Evolutionary conservation across 2,329 filamentous ascomycete species (phyloP), one percentile per base, ranked within the genome.

Genomic region (Xylariaceae sp.): DNA sequence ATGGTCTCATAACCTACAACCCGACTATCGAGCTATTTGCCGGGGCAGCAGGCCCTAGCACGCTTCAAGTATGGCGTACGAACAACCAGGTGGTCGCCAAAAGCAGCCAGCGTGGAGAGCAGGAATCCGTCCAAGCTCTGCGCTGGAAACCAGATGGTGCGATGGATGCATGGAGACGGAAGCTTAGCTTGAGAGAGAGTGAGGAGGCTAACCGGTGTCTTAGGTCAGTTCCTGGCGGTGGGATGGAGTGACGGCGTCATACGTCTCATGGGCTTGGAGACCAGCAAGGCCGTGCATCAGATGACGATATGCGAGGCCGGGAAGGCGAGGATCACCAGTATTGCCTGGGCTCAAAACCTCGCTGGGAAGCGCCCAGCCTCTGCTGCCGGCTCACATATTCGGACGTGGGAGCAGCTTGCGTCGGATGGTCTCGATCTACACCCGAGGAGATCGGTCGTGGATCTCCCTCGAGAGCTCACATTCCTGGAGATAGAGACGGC

Each of bases 11-110:
- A 23, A 73, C 81, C 17, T 87, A 85, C 62, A 94, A 88, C 61
- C 87, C 89, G 12, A 83, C 81, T 7, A 85, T 94, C 68, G 87
- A 96, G 63, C 71, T 97, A 31, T 72, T 84, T n/a, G 81, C 83
- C 4, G 71, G 88, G 9, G 84, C 85, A 9, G 76, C 73, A n/a
- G 70, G 73, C 12, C 76, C 80, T 44, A 78, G 78, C 34, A 78
- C 80, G 34, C 68, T 96, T 13, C 73, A 83, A 50, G 79, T 95
- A 30, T 89, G 84, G 62, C 76, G 90, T 34, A 74, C 89, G 12
- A 86, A 84, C 44, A 83, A 83, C 1, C 87, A 96, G 49, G 52
- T 68, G 6, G 73, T 78, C 8, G 70, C 71, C 38, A 76, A 71
- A 48, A 71, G 67, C 30, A 69, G 68, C 43, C 70, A 72, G 43